Conservation (phyloP, 2,329 filamentous ascomycete genomes). For the Botrytis medusae region DNA sequence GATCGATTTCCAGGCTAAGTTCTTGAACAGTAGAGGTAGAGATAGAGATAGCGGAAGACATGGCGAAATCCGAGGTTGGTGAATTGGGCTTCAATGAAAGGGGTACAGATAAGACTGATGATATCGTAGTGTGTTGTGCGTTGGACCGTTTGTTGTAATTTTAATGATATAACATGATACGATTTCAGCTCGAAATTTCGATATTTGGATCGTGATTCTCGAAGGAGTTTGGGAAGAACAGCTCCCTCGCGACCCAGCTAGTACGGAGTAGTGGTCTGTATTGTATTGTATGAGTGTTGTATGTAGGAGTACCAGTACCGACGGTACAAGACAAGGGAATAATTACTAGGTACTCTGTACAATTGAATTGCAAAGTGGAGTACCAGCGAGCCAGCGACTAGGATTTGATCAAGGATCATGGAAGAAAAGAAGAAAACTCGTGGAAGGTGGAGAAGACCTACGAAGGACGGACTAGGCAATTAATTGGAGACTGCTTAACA, state of each 20-base stretch:
- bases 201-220: neutral
- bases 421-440: neutral
- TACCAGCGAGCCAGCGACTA: neutral
- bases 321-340: neutral
- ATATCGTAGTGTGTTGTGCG: neutral
- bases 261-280: neutral
- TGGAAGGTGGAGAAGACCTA: neutral
- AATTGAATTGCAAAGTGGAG: neutral
- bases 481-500: neutral
- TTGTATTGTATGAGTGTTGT: no score
- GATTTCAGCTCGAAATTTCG: neutral
- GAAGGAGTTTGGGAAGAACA: neutral
- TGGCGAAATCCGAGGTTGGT: neutral
- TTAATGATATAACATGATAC: neutral
- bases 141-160: neutral
- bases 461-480: neutral
- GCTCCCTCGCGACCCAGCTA: neutral
- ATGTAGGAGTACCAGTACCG: no score
- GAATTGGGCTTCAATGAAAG: neutral
- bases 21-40: neutral
- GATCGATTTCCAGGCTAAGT: slow-evolving; percentile 15
- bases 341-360: neutral
- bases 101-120: neutral
- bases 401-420: neutral
- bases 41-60: neutral